Base-by-base conservation (phyloP, 2,329 filamentous ascomycete species). In the Rosellinia necatrix region DNA sequence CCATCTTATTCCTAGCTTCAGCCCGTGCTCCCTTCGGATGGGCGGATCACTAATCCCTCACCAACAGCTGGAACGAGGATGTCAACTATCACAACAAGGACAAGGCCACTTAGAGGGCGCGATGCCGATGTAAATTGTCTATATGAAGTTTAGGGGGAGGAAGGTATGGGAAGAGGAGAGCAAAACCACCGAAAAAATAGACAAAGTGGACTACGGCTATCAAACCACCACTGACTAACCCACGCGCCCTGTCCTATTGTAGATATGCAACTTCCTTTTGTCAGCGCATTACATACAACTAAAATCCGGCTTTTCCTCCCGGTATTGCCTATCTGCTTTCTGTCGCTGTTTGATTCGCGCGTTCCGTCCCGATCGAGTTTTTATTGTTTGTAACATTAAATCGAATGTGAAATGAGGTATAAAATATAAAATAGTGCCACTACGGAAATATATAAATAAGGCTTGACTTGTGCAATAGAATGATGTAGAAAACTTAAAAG, bases 51-150 rank as follows among this genome's bases (percentile, higher is more conserved):
- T 59, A 44, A 60, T 22, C 15, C 35, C 6, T 9, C 29, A 56
- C 62, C 40, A 51, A 63, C 68, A 91, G 89, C 89, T 99, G 94
- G 94, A 97, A 97, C 79, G 81, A 87, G 65, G 83, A 81, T 57
- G 92, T 97, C 81, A 97, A 97, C 87, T 93, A 96, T 82, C 92
- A 97, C 87, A 92, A 96, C 82, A 89, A 89, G 81, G 88, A 96
- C 81, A 91, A 90, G 84, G 71, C 74, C 59, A 69, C 72, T 56
- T 82, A 79, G n/a, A n/a, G n/a, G n/a, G n/a, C n/a, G n/a, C n/a
- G n/a, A n/a, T n/a, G n/a, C n/a, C n/a, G n/a, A n/a, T n/a, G n/a
- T n/a, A n/a, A n/a, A n/a, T n/a, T n/a, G n/a, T n/a, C n/a, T n/a
- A n/a, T n/a, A 35, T 35, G 46, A 29, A 25, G 37, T 37, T n/a